Percentiles rank a stretch among this genome's conserved stretches.
These are phyloP conservation scores for Carex parvula DNA, from an alignment of 176 grass and related monocot species.

Conservation along the genomic window DNA sequence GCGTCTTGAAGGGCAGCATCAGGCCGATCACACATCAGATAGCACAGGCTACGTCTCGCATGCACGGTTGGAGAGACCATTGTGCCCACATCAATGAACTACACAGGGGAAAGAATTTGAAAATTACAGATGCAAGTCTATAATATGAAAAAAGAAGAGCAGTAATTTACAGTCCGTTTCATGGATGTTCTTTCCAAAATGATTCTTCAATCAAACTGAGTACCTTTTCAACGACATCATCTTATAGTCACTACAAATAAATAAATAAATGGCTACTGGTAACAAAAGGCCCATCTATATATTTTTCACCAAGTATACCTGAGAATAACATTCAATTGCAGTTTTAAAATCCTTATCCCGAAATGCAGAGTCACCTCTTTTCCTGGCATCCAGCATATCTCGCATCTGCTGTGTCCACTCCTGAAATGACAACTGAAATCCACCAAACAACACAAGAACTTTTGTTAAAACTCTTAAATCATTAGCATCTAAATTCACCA, in stretches of 20 bases:
- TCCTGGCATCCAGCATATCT: constrained; percentile 90
- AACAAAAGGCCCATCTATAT: background rate
- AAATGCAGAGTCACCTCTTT: constrained; percentile 78
- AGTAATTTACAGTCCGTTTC: background rate
- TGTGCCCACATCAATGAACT: constrained; percentile 90
- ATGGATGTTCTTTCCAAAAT: background rate
- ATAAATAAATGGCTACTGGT: background rate
- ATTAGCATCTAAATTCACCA: background rate
- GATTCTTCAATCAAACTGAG: background rate
- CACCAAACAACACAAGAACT: constrained; percentile 14
- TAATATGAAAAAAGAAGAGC: background rate
- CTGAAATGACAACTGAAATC: constrained; percentile 83
- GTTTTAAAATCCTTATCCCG: constrained; percentile 97
- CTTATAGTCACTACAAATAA: background rate
- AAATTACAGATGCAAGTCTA: background rate
- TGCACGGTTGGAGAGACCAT: constrained; percentile 88
- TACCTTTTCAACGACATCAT: background rate
- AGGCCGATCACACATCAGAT: constrained; percentile 76
- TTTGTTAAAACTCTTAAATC: background rate
- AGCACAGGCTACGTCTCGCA: constrained; percentile 75
- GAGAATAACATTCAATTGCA: constrained; percentile 81
- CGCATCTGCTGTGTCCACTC: constrained; percentile 99
- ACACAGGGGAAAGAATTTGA: constrained; percentile 4
- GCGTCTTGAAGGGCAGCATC: constrained; percentile 84
- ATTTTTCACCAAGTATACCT: constrained; percentile 39